Base-by-base conservation (phyloP, 2,329 filamentous ascomycete species). In the Colletotrichum tabaci region DNA sequence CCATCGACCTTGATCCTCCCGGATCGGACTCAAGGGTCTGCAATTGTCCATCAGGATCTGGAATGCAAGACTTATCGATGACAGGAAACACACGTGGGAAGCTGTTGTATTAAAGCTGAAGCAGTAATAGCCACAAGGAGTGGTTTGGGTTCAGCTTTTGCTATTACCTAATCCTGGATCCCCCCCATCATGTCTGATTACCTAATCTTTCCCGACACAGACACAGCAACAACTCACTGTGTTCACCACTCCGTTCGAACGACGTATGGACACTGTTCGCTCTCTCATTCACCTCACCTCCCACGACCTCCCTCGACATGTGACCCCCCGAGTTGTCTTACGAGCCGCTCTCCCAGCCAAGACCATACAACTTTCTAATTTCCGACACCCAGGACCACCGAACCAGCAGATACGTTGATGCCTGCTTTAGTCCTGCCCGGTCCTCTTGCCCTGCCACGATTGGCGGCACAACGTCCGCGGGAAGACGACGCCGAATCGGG, bases 401-500 rank as follows among this genome's bases (percentile, higher is more conserved):
- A 21, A 18, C 9, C 49, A 44, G 30, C 18, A 46, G n/a, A 15
- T 38, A 13, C 21, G 49, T n/a, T 52, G 23, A 38, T 38, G 58
- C 47, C 47, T 57, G 23, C 12, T 47, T 7, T 16, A n/a, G 40
- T 12, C 40, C 35, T 44, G n/a, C 9, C 38, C 18, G 30, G 49
- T 53, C 8, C 49, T 26, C 4, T 13, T 55, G 16, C n/a, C 46
- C 26, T 18, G 57, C 42, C 40, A 47, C 40, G 47, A 35, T 42
- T 46, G 44, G 61, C 56, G 55, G 50, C 65, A 52, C 61, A 23
- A 69, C 69, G 56, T 61, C 35, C 69, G 65, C 61, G 57, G 62
- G 56, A 30, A 65, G 60, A 61, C 30, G 30, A 26, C 61, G 10
- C 72, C 72, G 53, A 62, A 72, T 73, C 57, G 72, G 72, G 72